Evolutionary conservation across 1,284 basidiomycete genomes (phyloP), one percentile per base, ranked within the genome.

Genomic region (Tilletia setariae): DNA sequence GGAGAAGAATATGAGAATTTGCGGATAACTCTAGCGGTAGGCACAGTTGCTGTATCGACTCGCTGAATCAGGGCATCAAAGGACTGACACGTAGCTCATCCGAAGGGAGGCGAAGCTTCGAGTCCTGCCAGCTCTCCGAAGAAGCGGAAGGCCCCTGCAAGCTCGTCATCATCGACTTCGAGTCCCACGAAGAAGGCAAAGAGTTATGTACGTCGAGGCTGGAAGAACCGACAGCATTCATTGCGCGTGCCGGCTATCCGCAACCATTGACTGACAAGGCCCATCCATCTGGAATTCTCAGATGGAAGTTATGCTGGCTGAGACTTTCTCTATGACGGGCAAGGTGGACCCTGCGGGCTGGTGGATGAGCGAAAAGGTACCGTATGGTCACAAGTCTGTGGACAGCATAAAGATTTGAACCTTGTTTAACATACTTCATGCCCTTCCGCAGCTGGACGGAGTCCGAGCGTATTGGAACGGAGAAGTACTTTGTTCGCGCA

Each of bases 281-380:
- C 16, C 32, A 19, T 40, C 35, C 35, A 40, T 40, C 35, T 40
- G 4, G 6, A 40, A 40, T 40, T 11, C 6, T 4, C 6, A 11
- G 4, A 40, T 11, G 11, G 35, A 11, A 40, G 75, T 89, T 2
- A 79, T 89, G 62, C 83, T 89, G 0, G 89, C 88, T 1, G 86
- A 86, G 69, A 87, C 87, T 68, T 89, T 88, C 87, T 87, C 87
- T 67, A 68, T 88, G 7, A 86, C 87, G 15, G 85, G 78, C 11
- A 87, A 86, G 0, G 82, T 84, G 53, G 88, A 89, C 74, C 88
- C 88, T 0, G 86, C 85, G 11, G 87, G 87, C 0, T 89, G 87
- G 87, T 89, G 88, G 88, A 85, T 89, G 32, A 88, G 87, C 25
- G 89, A 90, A 76, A 89, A 88, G 87, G 88, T 47, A 82, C n/a